Evolutionary conservation across 2,329 filamentous ascomycete species (phyloP).

Genomic region (Fusarium continuum): DNA sequence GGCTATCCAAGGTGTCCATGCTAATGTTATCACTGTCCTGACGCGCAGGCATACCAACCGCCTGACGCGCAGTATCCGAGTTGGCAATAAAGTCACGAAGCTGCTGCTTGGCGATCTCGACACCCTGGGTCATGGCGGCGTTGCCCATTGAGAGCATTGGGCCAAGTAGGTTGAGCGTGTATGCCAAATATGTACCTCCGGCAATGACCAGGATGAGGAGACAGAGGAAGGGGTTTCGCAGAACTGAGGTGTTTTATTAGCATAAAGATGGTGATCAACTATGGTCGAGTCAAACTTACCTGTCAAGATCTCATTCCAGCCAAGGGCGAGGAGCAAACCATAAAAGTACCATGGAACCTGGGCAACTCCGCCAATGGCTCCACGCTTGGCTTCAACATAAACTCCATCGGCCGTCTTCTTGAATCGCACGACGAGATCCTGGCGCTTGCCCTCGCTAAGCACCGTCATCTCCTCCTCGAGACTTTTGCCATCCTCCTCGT

Average conservation of each 20-base stretch:
- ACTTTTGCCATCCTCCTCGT: constrained; percentile 93
- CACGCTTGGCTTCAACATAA: constrained; percentile 96
- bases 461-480: constrained; percentile 96
- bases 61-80: constrained; percentile 85
- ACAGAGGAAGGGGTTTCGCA: constrained; percentile 94
- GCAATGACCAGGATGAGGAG: constrained; percentile 82
- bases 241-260: constrained; percentile 64
- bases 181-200: constrained; percentile 86
- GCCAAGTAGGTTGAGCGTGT: constrained; percentile 92
- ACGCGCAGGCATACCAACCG: constrained; percentile 76
- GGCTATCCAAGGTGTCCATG: constrained; percentile 68
- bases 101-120: constrained; percentile 91
- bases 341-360: constrained; percentile 97
- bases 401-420: constrained; percentile 99
- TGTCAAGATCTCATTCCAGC: constrained; percentile 98
- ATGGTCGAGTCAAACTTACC: constrained; percentile 65
- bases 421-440: constrained; percentile 92
- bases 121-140: constrained; percentile 83
- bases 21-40: constrained; percentile 60
- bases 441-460: constrained; percentile 87
- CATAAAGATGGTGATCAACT: not conserved
- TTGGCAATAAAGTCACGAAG: constrained; percentile 89
- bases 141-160: constrained; percentile 96
- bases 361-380: constrained; percentile 93
- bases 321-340: constrained; percentile 83